phyloP scores from a whole-genome alignment of 2,329 filamentous ascomycete species.

The Trichoderma sp. region DNA sequence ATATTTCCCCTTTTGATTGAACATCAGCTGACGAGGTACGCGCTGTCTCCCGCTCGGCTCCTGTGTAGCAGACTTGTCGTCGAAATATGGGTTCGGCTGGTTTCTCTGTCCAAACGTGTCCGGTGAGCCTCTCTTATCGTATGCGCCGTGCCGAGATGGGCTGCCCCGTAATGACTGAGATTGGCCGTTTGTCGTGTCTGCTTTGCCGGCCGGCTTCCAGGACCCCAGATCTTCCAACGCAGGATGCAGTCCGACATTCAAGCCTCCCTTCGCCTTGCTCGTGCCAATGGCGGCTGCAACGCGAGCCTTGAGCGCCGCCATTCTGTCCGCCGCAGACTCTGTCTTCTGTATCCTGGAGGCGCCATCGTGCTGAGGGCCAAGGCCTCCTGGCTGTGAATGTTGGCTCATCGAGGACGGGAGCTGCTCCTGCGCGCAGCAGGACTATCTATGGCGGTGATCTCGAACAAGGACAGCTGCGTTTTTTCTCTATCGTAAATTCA shows the following conservation, averaged over 20 bases:
- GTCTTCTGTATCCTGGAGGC: conserved; percentile 57
- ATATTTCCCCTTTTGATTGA: conserved; percentile 97
- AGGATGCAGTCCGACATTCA: conserved; percentile 77
- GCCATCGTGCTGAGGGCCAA: conserved; percentile 59
- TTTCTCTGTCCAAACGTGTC: conserved; percentile 26
- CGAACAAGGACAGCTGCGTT: background rate
- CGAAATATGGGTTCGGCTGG: conserved; percentile 75
- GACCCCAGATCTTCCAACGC: conserved; percentile 63
- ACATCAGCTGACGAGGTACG: conserved; percentile 74
- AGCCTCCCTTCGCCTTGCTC: conserved; percentile 63
- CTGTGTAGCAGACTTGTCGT: conserved; percentile 66
- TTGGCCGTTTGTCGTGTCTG: conserved; percentile 31
- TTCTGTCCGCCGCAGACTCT: conserved; percentile 61
- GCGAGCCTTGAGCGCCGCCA: conserved; percentile 77
- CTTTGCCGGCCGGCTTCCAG: conserved; percentile 48
- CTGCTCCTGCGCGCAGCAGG: conserved; percentile 6
- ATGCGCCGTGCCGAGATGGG: background rate
- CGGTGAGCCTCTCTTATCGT: background rate
- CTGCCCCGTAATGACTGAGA: conserved; percentile 21
- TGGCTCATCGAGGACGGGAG: conserved; percentile 50
- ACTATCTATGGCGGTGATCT: background rate
- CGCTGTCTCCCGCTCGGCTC: conserved; percentile 60
- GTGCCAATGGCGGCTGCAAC: conserved; percentile 72
- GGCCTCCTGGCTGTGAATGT: conserved; percentile 50
- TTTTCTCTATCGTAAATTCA: background rate